Evolutionary conservation across 78 protist species (phyloP).

Genomic region (Capsaspora owczarzaki): DNA sequence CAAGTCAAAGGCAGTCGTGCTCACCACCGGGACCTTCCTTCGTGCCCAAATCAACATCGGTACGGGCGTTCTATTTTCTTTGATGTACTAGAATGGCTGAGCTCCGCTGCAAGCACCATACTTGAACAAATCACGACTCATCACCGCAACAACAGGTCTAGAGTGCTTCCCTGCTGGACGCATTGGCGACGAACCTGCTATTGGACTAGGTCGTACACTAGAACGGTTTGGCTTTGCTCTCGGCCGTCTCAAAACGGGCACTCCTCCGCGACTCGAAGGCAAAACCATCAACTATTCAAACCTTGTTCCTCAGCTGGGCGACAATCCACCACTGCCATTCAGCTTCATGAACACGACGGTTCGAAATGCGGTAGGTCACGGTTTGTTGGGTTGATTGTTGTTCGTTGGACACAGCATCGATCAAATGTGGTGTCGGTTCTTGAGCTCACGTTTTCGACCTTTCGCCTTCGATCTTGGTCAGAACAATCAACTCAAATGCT

Average conservation of each 20-base stretch:
- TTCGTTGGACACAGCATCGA: too few relatives aligned
- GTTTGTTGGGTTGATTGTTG: too few relatives aligned
- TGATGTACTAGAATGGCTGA: neutral
- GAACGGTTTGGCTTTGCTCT: slow-evolving; percentile 49
- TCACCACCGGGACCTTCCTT: slow-evolving; percentile 93
- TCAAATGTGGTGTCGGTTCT: too few relatives aligned
- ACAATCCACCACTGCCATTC: slow-evolving; percentile 63
- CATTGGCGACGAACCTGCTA: slow-evolving; percentile 57
- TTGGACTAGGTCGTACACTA: slow-evolving; percentile 51
- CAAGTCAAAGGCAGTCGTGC: slow-evolving; percentile 30
- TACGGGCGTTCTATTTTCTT: neutral
- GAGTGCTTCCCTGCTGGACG: slow-evolving; percentile 28
- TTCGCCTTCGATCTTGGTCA: too few relatives aligned
- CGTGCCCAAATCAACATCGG: slow-evolving; percentile 83
- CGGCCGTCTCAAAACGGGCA: slow-evolving; percentile 78
- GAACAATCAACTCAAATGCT: slow-evolving; percentile 37
- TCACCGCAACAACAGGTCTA: neutral
- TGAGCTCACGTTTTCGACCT: too few relatives aligned
- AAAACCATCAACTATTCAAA: slow-evolving; percentile 28
- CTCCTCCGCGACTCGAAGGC: slow-evolving; percentile 80
- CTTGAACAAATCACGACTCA: neutral
- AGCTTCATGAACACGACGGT: slow-evolving; percentile 48
- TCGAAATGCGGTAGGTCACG: neutral
- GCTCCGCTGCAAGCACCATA: neutral
- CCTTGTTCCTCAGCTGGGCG: slow-evolving; percentile 62